Evolutionary conservation across 2,329 filamentous ascomycete genomes (phyloP).

Genomic region (Tricladium varicosporioides): DNA sequence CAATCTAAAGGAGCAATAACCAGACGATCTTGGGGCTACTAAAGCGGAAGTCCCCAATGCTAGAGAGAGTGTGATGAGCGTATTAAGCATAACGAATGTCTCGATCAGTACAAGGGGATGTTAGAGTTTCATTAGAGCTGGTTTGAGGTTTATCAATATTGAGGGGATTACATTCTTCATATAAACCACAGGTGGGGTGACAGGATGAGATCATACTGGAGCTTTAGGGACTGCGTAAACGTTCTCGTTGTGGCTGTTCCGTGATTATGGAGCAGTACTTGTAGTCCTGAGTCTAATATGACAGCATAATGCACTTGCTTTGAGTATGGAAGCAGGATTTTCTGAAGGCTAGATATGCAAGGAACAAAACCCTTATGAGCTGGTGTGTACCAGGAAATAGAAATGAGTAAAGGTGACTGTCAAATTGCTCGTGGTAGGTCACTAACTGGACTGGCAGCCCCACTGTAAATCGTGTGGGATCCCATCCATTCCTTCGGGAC

Average conservation of each 20-base stretch:
- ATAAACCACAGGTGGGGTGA: not conserved
- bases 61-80: constrained; percentile 37
- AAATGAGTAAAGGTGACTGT: not conserved
- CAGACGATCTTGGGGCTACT: constrained; percentile 34
- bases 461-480: not conserved
- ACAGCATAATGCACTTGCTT: not conserved
- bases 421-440: not conserved
- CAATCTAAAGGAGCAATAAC: constrained; percentile 50
- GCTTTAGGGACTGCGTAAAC: not conserved
- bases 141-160: not conserved
- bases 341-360: not conserved
- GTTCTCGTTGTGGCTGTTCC: not conserved
- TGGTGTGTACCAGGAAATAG: not conserved
- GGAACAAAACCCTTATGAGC: not conserved
- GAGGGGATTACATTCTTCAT: not conserved
- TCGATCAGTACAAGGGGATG: not conserved
- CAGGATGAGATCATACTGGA: not conserved
- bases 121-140: not conserved
- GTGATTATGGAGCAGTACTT: not conserved
- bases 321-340: not conserved
- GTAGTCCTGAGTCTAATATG: not conserved
- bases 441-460: not conserved
- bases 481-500: not conserved
- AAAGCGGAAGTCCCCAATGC: constrained; percentile 42
- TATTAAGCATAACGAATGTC: constrained; percentile 37